phyloP scores from a whole-genome alignment of 192 early-diverging fungal genomes.

The Chytriomyces hyalinus region DNA sequence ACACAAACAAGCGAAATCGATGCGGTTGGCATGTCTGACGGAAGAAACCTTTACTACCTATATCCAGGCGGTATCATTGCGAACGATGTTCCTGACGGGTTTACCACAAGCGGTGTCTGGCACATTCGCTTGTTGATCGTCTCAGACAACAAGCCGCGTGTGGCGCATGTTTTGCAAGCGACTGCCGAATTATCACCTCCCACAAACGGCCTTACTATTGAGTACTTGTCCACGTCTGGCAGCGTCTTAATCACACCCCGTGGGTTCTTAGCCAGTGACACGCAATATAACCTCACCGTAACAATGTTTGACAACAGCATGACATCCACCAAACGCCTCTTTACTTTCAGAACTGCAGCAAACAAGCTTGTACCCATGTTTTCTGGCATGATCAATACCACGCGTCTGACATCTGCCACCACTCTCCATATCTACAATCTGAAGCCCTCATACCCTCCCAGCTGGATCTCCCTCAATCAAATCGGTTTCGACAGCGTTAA shows the following conservation, averaged over 20 bases:
- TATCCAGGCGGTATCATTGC: slow-evolving; percentile 28
- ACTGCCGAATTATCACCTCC: slow-evolving; percentile 20
- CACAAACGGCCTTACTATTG: neutral
- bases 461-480: slow-evolving; percentile 26
- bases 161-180: slow-evolving; percentile 15
- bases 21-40: neutral
- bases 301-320: slow-evolving; percentile 34
- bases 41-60: slow-evolving; percentile 26
- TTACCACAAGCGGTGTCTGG: slow-evolving; percentile 4
- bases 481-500: slow-evolving; percentile 33
- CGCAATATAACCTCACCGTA: slow-evolving; percentile 19
- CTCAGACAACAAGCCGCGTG: slow-evolving; percentile 29
- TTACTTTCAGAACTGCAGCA: slow-evolving; percentile 18
- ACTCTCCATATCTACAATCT: slow-evolving; percentile 28
- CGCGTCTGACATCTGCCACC: neutral
- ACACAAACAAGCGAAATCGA: neutral
- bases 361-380: neutral
- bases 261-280: slow-evolving; percentile 11
- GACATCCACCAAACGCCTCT: slow-evolving; percentile 6
- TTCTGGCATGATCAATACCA: neutral
- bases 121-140: slow-evolving; percentile 29
- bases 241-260: slow-evolving; percentile 3
- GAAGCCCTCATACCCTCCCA: slow-evolving; percentile 28
- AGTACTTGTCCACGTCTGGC: slow-evolving; percentile 23
- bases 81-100: slow-evolving; percentile 3